These are phyloP conservation scores for Boletus sp. DNA, from an alignment of 1,284 basidiomycete genomes.

Conservation along the genomic window DNA sequence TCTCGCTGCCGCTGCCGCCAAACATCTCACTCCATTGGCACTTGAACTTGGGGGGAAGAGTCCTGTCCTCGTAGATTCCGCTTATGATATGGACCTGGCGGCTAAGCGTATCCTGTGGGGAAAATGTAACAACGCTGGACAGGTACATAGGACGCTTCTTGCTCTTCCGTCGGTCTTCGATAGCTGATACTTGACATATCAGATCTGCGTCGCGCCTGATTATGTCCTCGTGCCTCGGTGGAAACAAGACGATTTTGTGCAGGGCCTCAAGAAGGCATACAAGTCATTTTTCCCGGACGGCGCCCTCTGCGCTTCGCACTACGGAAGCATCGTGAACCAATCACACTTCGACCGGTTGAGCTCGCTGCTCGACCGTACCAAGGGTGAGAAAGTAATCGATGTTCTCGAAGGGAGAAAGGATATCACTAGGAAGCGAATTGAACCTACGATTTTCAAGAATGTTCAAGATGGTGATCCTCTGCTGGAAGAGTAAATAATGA, in stretches of 20 bases:
- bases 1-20: conserved; percentile 63
- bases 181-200: neutral
- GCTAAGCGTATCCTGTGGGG: conserved; percentile 58
- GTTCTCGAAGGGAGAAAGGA: conserved; percentile 49
- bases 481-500: conserved; percentile 32
- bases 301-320: conserved; percentile 24
- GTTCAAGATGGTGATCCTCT: conserved; percentile 29
- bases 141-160: conserved; percentile 41
- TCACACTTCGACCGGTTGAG: conserved; percentile 30
- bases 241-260: conserved; percentile 56
- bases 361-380: conserved; percentile 52
- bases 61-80: conserved; percentile 59
- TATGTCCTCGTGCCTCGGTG: conserved; percentile 59
- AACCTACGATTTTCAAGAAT: conserved; percentile 29
- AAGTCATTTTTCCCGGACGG: conserved; percentile 37
- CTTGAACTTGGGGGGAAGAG: conserved; percentile 74
- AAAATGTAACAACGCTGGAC: conserved; percentile 56
- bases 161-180: neutral
- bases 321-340: conserved; percentile 28
- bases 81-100: conserved; percentile 47
- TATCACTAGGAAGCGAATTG: conserved; percentile 36
- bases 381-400: conserved; percentile 57
- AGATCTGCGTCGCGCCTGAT: conserved; percentile 68
- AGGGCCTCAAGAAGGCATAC: conserved; percentile 48
- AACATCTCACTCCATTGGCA: conserved; percentile 63